Evolutionary conservation across 371 early-diverging fungal species (phyloP).

Genomic region (Mucor ambiguus): DNA sequence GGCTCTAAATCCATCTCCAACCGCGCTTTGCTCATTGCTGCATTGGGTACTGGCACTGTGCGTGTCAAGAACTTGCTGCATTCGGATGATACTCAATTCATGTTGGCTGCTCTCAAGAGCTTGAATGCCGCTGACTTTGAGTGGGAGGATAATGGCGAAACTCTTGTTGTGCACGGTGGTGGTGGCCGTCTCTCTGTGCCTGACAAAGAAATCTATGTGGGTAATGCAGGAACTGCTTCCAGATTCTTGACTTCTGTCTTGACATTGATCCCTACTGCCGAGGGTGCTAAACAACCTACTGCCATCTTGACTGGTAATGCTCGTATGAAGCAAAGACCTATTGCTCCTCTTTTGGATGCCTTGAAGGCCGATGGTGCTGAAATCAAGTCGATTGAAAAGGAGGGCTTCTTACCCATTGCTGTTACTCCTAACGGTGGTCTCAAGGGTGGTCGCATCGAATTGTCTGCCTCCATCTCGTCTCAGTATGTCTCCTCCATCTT

Average conservation of each 20-base stretch:
- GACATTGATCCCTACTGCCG: slow-evolving; percentile 66
- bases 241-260: slow-evolving; percentile 93
- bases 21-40: slow-evolving; percentile 92
- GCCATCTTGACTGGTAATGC: slow-evolving; percentile 94
- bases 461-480: slow-evolving; percentile 92
- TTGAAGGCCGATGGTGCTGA: slow-evolving; percentile 78
- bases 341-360: slow-evolving; percentile 88
- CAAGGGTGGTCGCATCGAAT: slow-evolving; percentile 85
- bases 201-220: slow-evolving; percentile 83
- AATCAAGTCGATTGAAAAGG: slow-evolving; percentile 77
- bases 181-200: slow-evolving; percentile 81
- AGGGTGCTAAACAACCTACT: slow-evolving; percentile 34
- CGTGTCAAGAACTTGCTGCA: slow-evolving; percentile 87
- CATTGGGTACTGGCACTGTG: slow-evolving; percentile 85
- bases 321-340: slow-evolving; percentile 97
- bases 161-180: slow-evolving; percentile 83
- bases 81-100: slow-evolving; percentile 97
- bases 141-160: slow-evolving; percentile 94
- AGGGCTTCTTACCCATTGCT: slow-evolving; percentile 88
- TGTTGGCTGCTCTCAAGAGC: slow-evolving; percentile 89
- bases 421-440: slow-evolving; percentile 80
- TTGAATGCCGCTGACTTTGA: slow-evolving; percentile 85
- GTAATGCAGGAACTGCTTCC: slow-evolving; percentile 98
- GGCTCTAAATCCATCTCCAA: slow-evolving; percentile 98
- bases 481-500: slow-evolving; percentile 98